Evolutionary conservation across 805 yeast genomes (phyloP).

Genomic region (Deakozyma indianensis): DNA sequence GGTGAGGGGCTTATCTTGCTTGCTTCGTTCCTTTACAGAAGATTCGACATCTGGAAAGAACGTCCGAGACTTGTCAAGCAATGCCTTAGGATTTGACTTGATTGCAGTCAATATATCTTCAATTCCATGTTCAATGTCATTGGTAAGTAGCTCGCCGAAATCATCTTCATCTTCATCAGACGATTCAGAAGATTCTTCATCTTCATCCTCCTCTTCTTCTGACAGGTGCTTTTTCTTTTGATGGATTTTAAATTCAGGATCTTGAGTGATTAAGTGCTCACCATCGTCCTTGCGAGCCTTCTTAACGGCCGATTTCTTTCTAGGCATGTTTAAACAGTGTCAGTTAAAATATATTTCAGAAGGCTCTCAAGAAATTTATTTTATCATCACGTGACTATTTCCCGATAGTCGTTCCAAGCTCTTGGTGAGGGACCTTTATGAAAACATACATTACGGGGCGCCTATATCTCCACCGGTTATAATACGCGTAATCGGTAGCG

Average conservation of each 20-base stretch:
- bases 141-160: conserved; percentile 74
- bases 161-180: conserved; percentile 74
- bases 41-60: conserved; percentile 53
- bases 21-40: conserved; percentile 12
- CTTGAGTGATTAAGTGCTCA: conserved; percentile 3
- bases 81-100: conserved; percentile 44
- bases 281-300: conserved; percentile 40
- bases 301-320: conserved; percentile 77
- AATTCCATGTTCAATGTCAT: conserved; percentile 71
- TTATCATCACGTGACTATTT: too few relatives aligned
- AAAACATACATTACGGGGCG: too few relatives aligned
- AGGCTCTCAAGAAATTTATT: too few relatives aligned
- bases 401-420: too few relatives aligned
- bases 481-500: too few relatives aligned
- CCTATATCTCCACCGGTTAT: too few relatives aligned
- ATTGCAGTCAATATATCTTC: conserved; percentile 57
- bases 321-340: conserved; percentile 49
- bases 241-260: conserved; percentile 2
- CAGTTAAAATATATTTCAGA: too few relatives aligned
- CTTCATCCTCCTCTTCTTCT: conserved; percentile 18
- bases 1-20: conserved; percentile 59
- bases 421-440: too few relatives aligned
- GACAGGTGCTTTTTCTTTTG: conserved; percentile 12
- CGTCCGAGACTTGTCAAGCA: conserved; percentile 52
- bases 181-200: conserved; percentile 26